phyloP scores from a whole-genome alignment of 2,329 filamentous ascomycete species.

The Penicillium griseofulvum region DNA sequence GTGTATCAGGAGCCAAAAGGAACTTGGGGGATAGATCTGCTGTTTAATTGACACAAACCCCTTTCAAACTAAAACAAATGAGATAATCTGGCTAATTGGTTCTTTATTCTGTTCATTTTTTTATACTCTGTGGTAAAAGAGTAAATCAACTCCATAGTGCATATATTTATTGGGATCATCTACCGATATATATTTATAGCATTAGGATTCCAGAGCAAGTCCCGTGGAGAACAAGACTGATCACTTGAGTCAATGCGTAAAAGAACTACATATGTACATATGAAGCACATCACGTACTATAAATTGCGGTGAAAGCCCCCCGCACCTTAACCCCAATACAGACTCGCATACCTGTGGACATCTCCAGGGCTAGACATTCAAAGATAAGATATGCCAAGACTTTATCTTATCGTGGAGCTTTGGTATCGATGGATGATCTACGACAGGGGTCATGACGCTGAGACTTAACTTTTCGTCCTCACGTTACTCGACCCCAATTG shows the following conservation, averaged over 20 bases:
- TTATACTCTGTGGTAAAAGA: background rate
- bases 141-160: no score
- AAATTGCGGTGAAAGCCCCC: background rate
- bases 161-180: background rate
- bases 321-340: background rate
- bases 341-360: no score
- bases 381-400: conserved; percentile 1
- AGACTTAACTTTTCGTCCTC: background rate
- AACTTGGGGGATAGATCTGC: background rate
- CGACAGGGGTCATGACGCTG: background rate
- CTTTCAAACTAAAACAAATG: background rate
- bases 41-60: background rate
- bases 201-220: background rate
- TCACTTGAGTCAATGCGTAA: no score
- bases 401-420: background rate
- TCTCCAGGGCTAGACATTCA: no score
- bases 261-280: no score
- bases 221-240: background rate
- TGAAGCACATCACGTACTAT: no score
- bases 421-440: background rate
- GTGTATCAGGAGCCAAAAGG: background rate
- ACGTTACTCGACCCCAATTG: background rate
- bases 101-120: background rate
- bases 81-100: background rate
- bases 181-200: background rate